Base-by-base conservation (phyloP, 805 yeast species). In the Ogataea siamensis region DNA sequence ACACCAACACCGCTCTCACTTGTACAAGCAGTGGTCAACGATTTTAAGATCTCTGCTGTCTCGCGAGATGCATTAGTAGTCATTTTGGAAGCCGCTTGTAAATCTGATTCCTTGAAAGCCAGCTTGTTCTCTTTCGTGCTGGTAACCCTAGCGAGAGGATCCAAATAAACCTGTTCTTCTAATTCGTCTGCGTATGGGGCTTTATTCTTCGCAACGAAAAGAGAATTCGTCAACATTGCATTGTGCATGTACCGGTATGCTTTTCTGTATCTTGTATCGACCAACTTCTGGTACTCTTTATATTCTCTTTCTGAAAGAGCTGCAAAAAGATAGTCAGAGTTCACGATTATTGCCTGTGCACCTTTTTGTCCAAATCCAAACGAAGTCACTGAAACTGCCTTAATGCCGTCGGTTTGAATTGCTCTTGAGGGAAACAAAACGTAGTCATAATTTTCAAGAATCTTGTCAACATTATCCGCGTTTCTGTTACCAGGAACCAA, bases 331-430 rank as follows among this genome's bases (percentile, higher is more conserved):
- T 88, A 93, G 67, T 91, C 96, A 45, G 97, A 85, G 70, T 91
- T 94, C 48, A 93, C 74, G 40, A 80, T 84, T 62, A 93, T 68
- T 32, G 96, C 96, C 66, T 88, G 95, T 40, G 88, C 99, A 71
- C 99, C 99, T 76, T 93, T 93, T 73, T 93, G 99, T 63, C 99
- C 99, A 64, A 93, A 93, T 65, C 99, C 99, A 64, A 93, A 93
- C 2, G 99, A 93, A 5, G 98, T 93, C 34, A 93, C 80, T 26
- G 97, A 86, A 40, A 86, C 95, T 44, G 99, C 99, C 74, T 91
- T 93, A 62, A 93, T 76, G 64, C 99, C 98, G 63, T 89, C 95
- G 32, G 99, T 93, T 70, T 85, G 86, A 59, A 93, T 77, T 18
- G 94, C 71, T 64, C 93, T 83, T 18, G 96, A 87, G 63, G 98